Conservation (phyloP, 257 asterid genomes). For the Vinca minor region DNA sequence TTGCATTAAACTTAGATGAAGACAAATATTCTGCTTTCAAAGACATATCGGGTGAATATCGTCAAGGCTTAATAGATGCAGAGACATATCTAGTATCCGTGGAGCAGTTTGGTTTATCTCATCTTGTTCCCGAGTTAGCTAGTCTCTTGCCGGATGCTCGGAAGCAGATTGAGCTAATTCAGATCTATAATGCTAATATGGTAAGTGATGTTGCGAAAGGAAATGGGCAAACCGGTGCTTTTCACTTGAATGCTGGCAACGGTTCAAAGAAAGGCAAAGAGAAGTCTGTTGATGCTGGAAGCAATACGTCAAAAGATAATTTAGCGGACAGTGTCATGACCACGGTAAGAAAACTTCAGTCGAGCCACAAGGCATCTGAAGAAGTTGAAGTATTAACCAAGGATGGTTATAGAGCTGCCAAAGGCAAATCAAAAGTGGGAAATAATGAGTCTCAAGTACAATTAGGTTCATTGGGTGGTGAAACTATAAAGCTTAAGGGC, state of each 20-base stretch:
- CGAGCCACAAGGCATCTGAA: constrained; percentile 42
- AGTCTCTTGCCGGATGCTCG: constrained; percentile 63
- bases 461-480: constrained; percentile 18
- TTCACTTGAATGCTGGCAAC: constrained; percentile 23
- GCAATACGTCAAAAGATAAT: constrained; percentile 27
- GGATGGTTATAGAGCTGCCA: constrained; percentile 70
- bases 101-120: constrained; percentile 84
- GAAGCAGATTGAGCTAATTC: constrained; percentile 75
- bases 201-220: constrained; percentile 24
- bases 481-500: constrained; percentile 27
- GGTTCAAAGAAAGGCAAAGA: constrained; percentile 55
- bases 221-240: constrained; percentile 28
- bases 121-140: constrained; percentile 81
- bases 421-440: constrained; percentile 44
- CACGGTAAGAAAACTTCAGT: constrained; percentile 56
- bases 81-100: constrained; percentile 61
- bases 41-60: constrained; percentile 71
- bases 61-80: constrained; percentile 58
- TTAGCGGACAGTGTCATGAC: constrained; percentile 47
- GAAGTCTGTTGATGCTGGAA: constrained; percentile 36
- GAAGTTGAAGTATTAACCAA: constrained; percentile 63
- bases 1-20: constrained; percentile 59
- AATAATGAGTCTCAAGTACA: constrained; percentile 27
- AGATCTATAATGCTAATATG: constrained; percentile 56
- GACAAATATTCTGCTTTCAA: constrained; percentile 66